Conservation (phyloP, 139 green algal genomes). For the Deuterostichococcus epilithicus region DNA sequence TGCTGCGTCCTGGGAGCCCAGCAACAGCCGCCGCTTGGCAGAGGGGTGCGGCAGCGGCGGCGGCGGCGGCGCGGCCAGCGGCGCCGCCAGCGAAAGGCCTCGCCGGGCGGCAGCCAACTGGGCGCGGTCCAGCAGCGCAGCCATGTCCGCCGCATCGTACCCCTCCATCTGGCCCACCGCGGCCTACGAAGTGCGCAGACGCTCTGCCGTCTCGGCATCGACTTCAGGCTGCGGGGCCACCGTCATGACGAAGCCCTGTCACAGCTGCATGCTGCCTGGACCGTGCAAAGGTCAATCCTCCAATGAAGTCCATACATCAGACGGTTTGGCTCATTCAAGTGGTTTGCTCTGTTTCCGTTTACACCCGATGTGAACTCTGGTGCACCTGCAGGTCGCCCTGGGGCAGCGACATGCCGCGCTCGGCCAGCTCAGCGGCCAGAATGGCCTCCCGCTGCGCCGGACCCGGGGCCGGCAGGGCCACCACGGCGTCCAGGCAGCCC, state of each 20-base stretch:
- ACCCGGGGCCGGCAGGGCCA: conserved; percentile 42
- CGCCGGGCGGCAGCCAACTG: conserved; percentile 42
- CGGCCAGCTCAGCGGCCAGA: conserved; percentile 31
- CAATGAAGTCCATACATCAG: too few relatives aligned
- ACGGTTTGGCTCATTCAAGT: too few relatives aligned
- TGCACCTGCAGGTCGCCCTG: conserved; percentile 5
- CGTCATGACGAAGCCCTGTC: too few relatives aligned
- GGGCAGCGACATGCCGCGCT: conserved; percentile 10
- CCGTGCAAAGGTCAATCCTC: too few relatives aligned
- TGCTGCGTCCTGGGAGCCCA: neutral
- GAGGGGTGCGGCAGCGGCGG: conserved; percentile 3
- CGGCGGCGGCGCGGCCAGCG: conserved; percentile 6
- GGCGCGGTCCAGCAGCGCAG: conserved; percentile 63
- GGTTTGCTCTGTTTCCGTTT: too few relatives aligned
- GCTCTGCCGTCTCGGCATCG: too few relatives aligned
- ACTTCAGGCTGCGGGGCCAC: too few relatives aligned
- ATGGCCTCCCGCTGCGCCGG: conserved; percentile 41
- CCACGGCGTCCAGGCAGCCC: conserved; percentile 46
- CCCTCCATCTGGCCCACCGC: conserved; percentile 53
- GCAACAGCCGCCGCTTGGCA: neutral
- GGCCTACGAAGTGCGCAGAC: neutral
- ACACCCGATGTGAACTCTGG: too few relatives aligned
- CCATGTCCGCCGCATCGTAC: conserved; percentile 72
- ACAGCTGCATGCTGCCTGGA: too few relatives aligned
- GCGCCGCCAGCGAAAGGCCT: conserved; percentile 15